Evolutionary conservation across 1,139 yeast species (phyloP).

Genomic region (Protomyces inundatus): DNA sequence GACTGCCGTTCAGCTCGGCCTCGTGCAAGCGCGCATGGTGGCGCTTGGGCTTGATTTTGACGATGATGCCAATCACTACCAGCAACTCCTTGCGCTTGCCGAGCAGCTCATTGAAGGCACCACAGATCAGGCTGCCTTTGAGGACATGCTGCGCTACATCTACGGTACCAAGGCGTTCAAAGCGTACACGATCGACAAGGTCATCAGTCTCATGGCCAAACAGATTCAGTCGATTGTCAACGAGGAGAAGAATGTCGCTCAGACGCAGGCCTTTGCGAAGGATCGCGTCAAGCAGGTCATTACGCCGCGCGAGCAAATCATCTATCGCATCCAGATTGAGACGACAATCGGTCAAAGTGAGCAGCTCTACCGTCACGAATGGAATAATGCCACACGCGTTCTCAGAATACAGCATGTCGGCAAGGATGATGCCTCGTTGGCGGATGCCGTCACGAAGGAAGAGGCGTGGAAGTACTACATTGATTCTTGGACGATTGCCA

Average conservation of each 20-base stretch:
- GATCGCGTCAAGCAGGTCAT: constrained; percentile 56
- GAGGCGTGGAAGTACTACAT: constrained; percentile 89
- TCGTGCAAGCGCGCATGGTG: constrained; percentile 43
- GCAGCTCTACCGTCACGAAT: constrained; percentile 83
- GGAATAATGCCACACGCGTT: constrained; percentile 48
- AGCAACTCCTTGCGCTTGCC: constrained; percentile 66
- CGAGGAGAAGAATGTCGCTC: constrained; percentile 77
- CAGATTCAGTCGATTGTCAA: constrained; percentile 75
- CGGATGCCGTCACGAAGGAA: constrained; percentile 67
- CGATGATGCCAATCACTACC: constrained; percentile 42
- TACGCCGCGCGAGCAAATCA: constrained; percentile 79
- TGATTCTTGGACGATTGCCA: constrained; percentile 87
- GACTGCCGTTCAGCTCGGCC: constrained; percentile 82
- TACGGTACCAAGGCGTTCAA: constrained; percentile 90
- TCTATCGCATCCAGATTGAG: constrained; percentile 84
- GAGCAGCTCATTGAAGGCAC: constrained; percentile 82
- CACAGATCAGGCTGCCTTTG: constrained; percentile 90
- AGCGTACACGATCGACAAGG: constrained; percentile 87
- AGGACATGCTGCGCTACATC: constrained; percentile 91
- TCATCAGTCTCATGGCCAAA: constrained; percentile 81
- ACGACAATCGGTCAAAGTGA: constrained; percentile 76
- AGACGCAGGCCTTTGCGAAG: constrained; percentile 70
- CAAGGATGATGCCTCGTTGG: constrained; percentile 77
- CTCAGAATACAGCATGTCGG: constrained; percentile 82
- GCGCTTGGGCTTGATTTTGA: constrained; percentile 49